These are phyloP conservation scores for Cutaneotrichosporon dermatis DNA, from an alignment of 1,284 basidiomycete species.

Conservation along the genomic window DNA sequence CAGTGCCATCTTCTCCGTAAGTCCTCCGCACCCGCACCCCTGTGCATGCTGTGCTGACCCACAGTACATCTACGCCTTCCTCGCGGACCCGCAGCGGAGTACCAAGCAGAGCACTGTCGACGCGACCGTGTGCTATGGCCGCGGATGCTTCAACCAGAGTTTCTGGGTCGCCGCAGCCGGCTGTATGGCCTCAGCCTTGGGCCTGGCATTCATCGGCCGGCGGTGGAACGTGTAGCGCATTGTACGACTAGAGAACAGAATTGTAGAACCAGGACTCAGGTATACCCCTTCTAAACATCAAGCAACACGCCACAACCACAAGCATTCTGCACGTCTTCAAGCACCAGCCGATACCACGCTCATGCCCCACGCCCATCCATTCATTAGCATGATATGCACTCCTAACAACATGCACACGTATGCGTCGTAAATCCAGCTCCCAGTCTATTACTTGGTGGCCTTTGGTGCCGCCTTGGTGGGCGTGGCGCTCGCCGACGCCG, in stretches of 20 bases:
- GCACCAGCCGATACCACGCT: no score
- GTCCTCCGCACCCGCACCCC: constrained; percentile 9
- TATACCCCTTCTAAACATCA: no score
- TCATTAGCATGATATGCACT: constrained; percentile 5
- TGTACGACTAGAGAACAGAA: no score
- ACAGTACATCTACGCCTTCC: constrained; percentile 5
- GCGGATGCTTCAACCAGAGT: constrained; percentile 39
- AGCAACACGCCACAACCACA: no score
- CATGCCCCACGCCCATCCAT: no score
- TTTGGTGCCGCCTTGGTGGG: constrained; percentile 23
- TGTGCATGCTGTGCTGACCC: no score
- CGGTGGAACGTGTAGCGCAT: constrained; percentile 40
- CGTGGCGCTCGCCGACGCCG: constrained; percentile 8
- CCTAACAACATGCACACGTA: not conserved
- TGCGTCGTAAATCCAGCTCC: no score
- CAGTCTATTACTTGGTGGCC: constrained; percentile 7
- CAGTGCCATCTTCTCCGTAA: constrained; percentile 44
- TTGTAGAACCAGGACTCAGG: not conserved
- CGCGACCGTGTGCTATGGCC: constrained; percentile 36
- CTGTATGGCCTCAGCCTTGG: constrained; percentile 32
- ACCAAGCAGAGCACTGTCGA: constrained; percentile 34
- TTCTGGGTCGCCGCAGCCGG: constrained; percentile 39
- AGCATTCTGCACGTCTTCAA: not conserved
- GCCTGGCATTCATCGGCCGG: constrained; percentile 35
- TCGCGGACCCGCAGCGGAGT: constrained; percentile 5